phyloP scores from a whole-genome alignment of 169 alveolate genomes.

The Theileria sp. region DNA sequence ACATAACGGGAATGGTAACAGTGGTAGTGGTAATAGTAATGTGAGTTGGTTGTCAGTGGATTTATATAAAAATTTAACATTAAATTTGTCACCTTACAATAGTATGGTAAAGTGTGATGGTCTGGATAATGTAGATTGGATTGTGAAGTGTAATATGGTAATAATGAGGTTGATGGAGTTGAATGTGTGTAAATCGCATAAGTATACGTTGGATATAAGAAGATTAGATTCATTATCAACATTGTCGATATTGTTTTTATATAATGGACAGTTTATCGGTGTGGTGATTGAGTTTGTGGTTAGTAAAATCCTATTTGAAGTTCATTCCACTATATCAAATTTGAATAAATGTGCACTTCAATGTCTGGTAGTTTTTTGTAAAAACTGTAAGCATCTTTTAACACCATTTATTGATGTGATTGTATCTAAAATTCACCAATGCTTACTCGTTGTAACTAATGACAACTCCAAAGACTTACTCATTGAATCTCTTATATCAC shows the following conservation, averaged over 20 bases:
- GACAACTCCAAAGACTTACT: constrained; percentile 34
- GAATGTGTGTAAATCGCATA: constrained; percentile 48
- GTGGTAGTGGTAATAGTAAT: not conserved
- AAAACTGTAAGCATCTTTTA: constrained; percentile 30
- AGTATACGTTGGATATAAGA: constrained; percentile 50
- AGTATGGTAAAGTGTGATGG: constrained; percentile 14
- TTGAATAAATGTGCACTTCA: constrained; percentile 34
- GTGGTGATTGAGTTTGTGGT: constrained; percentile 49
- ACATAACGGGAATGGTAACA: not conserved
- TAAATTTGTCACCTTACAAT: constrained; percentile 17
- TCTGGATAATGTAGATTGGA: constrained; percentile 29
- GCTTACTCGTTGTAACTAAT: constrained; percentile 30
- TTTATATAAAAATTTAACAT: constrained; percentile 12
- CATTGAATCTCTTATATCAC: constrained; percentile 51
- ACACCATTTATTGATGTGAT: constrained; percentile 45
- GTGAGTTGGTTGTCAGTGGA: constrained; percentile 13
- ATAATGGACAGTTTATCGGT: constrained; percentile 36
- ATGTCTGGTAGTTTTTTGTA: constrained; percentile 53
- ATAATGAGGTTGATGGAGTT: constrained; percentile 33
- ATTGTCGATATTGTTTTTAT: constrained; percentile 36
- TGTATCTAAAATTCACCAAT: constrained; percentile 34
- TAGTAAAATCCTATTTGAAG: constrained; percentile 17
- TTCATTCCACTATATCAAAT: constrained; percentile 15
- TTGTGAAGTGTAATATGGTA: constrained; percentile 19
- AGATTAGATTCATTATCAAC: constrained; percentile 38